A percentile compares a stretch with the other conserved stretches of the same genome.
These are phyloP conservation scores for Fusarium sp. DNA, from an alignment of 2,329 filamentous ascomycete genomes.

Conservation along the genomic window DNA sequence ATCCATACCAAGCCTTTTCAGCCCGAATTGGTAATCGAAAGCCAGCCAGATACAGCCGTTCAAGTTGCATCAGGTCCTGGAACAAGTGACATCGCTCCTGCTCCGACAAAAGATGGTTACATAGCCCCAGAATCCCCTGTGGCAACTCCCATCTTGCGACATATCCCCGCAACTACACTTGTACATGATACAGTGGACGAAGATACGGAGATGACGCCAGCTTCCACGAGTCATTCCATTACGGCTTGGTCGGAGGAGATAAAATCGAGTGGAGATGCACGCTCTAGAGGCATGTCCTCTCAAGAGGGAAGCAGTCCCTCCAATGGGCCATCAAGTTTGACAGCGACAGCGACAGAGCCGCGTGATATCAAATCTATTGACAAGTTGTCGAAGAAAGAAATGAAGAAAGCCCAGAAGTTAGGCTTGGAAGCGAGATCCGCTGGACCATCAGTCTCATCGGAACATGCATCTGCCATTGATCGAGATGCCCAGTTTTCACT, in stretches of 20 bases:
- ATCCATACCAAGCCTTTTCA: neutral
- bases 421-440: slow-evolving; percentile 29
- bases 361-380: neutral
- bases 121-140: neutral
- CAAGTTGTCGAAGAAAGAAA: slow-evolving; percentile 49
- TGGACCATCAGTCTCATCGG: neutral
- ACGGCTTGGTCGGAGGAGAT: neutral
- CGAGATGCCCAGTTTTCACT: neutral
- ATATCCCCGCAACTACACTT: neutral
- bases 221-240: neutral
- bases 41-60: neutral
- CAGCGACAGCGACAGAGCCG: neutral
- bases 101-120: neutral
- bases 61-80: neutral
- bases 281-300: neutral
- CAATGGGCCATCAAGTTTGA: neutral
- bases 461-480: neutral
- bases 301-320: neutral
- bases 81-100: neutral
- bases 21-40: neutral
- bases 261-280: neutral
- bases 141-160: neutral
- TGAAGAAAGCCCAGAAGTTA: slow-evolving; percentile 50
- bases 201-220: neutral
- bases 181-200: neutral